Evolutionary conservation across 495 filamentous ascomycete species (phyloP).

Genomic region (Melanomma pulvis-pyrius): DNA sequence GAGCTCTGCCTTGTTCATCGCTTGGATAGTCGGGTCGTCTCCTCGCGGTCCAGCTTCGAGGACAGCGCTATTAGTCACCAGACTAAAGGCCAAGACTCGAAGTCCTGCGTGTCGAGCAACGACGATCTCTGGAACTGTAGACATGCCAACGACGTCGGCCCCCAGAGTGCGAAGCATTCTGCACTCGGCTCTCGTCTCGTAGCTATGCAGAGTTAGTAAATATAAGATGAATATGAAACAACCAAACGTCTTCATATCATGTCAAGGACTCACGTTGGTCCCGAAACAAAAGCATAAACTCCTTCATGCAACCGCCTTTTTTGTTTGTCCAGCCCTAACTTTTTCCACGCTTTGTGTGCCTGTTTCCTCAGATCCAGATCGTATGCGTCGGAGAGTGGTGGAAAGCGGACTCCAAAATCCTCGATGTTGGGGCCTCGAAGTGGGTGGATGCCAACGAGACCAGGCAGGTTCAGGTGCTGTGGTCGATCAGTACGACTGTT

Average conservation of each 20-base stretch:
- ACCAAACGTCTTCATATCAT: neutral
- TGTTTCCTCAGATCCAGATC: conserved; percentile 66
- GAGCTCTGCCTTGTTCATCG: conserved; percentile 53
- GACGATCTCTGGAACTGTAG: conserved; percentile 76
- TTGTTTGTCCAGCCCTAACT: conserved; percentile 47
- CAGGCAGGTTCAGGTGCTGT: conserved; percentile 71
- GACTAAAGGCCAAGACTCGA: conserved; percentile 70
- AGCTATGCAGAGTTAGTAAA: conserved; percentile 49
- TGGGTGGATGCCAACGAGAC: conserved; percentile 68
- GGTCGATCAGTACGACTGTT: neutral
- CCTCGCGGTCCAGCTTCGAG: conserved; percentile 65
- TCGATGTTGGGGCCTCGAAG: conserved; percentile 72
- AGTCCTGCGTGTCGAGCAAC: conserved; percentile 72
- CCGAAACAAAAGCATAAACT: conserved; percentile 73
- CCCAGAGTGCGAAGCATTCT: conserved; percentile 68
- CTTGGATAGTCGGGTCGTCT: conserved; percentile 51
- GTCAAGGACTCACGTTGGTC: conserved; percentile 61
- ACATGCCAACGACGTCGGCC: conserved; percentile 79
- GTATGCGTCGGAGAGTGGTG: conserved; percentile 74
- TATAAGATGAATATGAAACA: neutral
- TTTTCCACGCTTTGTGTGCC: conserved; percentile 64
- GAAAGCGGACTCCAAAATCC: conserved; percentile 70
- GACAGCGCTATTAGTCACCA: conserved; percentile 77
- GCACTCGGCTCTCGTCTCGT: conserved; percentile 78
- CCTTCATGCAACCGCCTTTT: conserved; percentile 67